Evolutionary conservation across 2,329 filamentous ascomycete genomes (phyloP).

Genomic region (Fusarium robinianum): DNA sequence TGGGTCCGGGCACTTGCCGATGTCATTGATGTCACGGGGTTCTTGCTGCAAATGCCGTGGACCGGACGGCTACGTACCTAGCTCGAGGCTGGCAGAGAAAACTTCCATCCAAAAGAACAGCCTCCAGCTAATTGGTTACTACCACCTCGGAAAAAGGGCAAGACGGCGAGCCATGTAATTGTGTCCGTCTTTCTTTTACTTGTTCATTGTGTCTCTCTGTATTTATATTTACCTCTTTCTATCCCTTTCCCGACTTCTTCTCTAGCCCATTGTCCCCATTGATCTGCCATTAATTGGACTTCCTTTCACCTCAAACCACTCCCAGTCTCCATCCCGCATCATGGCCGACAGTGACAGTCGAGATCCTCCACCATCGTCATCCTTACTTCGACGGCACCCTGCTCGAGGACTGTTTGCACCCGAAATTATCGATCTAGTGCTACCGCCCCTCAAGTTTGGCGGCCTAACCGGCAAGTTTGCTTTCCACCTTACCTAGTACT

Average conservation of each 20-base stretch:
- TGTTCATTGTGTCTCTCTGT: slow-evolving; percentile 1
- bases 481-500: background rate
- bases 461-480: slow-evolving; percentile 56
- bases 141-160: slow-evolving; percentile 2
- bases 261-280: background rate
- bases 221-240: background rate
- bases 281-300: too few species aligned
- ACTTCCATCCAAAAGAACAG: background rate
- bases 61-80: too few species aligned
- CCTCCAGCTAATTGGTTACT: slow-evolving; percentile 21
- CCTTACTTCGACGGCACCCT: slow-evolving; percentile 32
- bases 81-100: too few species aligned
- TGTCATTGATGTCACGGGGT: slow-evolving; percentile 33
- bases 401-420: slow-evolving; percentile 47
- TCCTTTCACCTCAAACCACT: slow-evolving; percentile 1
- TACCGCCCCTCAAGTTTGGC: slow-evolving; percentile 62
- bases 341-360: slow-evolving; percentile 29
- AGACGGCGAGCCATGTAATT: slow-evolving; percentile 29
- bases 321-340: background rate
- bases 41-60: slow-evolving; percentile 16
- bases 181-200: slow-evolving; percentile 3
- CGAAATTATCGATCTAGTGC: slow-evolving; percentile 51
- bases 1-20: slow-evolving; percentile 9
- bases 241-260: background rate
- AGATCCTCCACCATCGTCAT: slow-evolving; percentile 26